Percentiles rank a stretch among this genome's conserved stretches.
Evolutionary conservation across 768 basidiomycete species (phyloP).

Genomic region (Solioccasus polychromus): DNA sequence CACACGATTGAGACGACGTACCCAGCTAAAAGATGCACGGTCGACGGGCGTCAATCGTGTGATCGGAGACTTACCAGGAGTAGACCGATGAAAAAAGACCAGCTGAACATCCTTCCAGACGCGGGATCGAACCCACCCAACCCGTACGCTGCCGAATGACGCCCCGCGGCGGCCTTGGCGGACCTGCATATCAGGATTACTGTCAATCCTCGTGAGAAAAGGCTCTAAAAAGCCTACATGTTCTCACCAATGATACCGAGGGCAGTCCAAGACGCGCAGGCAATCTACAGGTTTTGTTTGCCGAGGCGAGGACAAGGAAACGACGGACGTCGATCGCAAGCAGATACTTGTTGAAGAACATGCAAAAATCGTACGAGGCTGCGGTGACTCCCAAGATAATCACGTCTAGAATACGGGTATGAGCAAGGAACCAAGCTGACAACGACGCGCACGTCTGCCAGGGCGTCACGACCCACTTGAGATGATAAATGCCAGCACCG

Average conservation of each 20-base stretch:
- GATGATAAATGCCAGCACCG: conserved; percentile 54
- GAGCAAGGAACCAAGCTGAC: background rate
- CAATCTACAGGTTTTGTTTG: conserved; percentile 36
- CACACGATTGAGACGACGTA: conserved; percentile 6
- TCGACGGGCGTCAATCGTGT: background rate
- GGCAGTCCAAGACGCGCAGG: conserved; percentile 63
- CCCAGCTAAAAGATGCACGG: conserved; percentile 23
- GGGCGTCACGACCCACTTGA: conserved; percentile 53
- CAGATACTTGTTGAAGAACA: conserved; percentile 53
- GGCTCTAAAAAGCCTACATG: background rate
- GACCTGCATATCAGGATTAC: conserved; percentile 60
- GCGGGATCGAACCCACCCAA: conserved; percentile 58
- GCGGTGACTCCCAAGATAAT: conserved; percentile 55
- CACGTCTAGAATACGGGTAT: conserved; percentile 38
- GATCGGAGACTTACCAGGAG: conserved; percentile 44
- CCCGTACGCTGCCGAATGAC: conserved; percentile 53
- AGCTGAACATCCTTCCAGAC: conserved; percentile 67
- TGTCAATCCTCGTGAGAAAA: conserved; percentile 25
- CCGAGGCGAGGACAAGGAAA: background rate
- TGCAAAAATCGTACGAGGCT: conserved; percentile 46
- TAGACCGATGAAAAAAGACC: conserved; percentile 67
- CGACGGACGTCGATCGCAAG: conserved; percentile 47
- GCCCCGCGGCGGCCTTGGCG: conserved; percentile 53
- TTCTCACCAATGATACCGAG: conserved; percentile 49
- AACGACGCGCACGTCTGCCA: conserved; percentile 57